Base-by-base conservation (phyloP, 2,329 filamentous ascomycete genomes). In the Fusarium lyarnte region DNA sequence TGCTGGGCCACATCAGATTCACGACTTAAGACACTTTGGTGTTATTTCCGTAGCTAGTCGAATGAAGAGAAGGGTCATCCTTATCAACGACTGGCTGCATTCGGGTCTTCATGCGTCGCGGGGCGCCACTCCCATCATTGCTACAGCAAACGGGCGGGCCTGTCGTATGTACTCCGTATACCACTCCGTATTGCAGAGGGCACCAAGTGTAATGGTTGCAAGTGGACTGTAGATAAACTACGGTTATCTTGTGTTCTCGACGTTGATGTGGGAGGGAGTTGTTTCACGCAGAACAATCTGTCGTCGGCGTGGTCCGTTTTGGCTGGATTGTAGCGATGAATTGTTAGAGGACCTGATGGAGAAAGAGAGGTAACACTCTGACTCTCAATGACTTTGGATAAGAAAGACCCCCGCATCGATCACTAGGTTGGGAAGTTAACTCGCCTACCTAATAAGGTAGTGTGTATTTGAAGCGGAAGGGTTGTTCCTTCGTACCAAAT, bases 121-220 rank as follows among this genome's bases (percentile, higher is more conserved):
- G 41, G 45, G 61, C 74, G 76, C 76, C 76, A 78, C 76, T 75
- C 76, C 76, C 76, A 78, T 78, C 76, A 78, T 78, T 51, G 66
- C 66, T 68, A 69, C 74, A 74, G 65, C 65, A 72, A 76, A 78
- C 71, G 53, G 69, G 76, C 63, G 74, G 76, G 70, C 49, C 69
- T 63, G 75, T 69, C 57, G 66, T 25, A 16, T 25, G 23, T 60
- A 42, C 45, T 35, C 45, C 31, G 31, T 64, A 63, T 63, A 58
- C 72, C 61, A 61, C 36, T 27, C 42, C 17, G 29, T 64, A 60
- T 62, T 51, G 60, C 49, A 61, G 38, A 57, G 45, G 63, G 71
- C 73, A 63, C 70, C 43, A 69, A 67, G 70, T 58, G 59, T 51
- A 29, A 45, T 35, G 21, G 27, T 33, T 58, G 58, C 29, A 38